A percentile compares a stretch with the other conserved stretches of the same genome.
These are phyloP conservation scores for Penicillium fuscoglaucum DNA, from an alignment of 2,329 filamentous ascomycete genomes.

Conservation along the genomic window DNA sequence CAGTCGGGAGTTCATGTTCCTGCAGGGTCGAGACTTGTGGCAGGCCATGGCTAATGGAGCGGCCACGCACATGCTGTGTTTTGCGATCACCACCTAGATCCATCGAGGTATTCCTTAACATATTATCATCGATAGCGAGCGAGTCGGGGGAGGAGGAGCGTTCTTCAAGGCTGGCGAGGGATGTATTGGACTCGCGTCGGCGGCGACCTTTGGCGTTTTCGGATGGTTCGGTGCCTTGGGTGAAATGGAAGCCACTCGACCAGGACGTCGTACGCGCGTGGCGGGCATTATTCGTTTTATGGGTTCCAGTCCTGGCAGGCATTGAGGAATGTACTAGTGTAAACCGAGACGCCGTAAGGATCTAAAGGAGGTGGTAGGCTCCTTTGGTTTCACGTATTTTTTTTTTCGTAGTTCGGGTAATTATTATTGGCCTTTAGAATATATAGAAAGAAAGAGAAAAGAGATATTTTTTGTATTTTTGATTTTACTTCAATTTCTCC, in stretches of 20 bases:
- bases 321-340: slow-evolving; percentile 28
- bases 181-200: slow-evolving; percentile 36
- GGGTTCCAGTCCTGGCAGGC: slow-evolving; percentile 23
- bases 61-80: slow-evolving; percentile 29
- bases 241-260: slow-evolving; percentile 36
- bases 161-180: slow-evolving; percentile 35
- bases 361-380: not conserved
- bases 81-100: slow-evolving; percentile 28
- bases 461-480: not conserved
- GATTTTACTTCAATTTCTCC: not conserved
- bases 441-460: not conserved
- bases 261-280: slow-evolving; percentile 39
- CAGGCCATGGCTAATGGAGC: slow-evolving; percentile 31
- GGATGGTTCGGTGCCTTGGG: slow-evolving; percentile 26
- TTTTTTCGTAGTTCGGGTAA: slow-evolving; percentile 11
- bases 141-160: slow-evolving; percentile 26
- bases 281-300: slow-evolving; percentile 37
- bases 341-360: slow-evolving; percentile 12
- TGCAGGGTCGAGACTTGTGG: slow-evolving; percentile 22
- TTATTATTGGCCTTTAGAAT: slow-evolving; percentile 5
- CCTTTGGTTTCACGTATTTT: slow-evolving; percentile 18
- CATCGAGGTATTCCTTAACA: slow-evolving; percentile 37
- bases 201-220: slow-evolving; percentile 30
- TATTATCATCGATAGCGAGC: slow-evolving; percentile 23
- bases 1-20: slow-evolving; percentile 21